Evolutionary conservation across 345 rosid genomes (phyloP).

Genomic region (Durio zibethinus): DNA sequence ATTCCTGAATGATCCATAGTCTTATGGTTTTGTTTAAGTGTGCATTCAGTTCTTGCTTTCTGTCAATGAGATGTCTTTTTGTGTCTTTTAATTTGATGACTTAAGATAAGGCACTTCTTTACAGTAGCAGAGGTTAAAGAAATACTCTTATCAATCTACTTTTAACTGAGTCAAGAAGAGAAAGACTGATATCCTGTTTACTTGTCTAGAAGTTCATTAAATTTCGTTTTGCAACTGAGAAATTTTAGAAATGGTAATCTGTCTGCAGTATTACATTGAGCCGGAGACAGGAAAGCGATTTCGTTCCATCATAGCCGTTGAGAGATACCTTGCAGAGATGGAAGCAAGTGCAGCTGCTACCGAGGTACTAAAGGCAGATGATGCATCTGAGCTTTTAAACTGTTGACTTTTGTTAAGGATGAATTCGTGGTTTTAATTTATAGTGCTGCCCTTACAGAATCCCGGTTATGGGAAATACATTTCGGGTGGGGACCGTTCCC

Average conservation of each 20-base stretch:
- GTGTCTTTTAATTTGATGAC: not conserved
- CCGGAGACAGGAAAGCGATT: slow-evolving; percentile 35
- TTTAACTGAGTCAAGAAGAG: too few relatives aligned
- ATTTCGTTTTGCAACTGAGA: slow-evolving; percentile 5
- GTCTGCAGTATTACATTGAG: slow-evolving; percentile 38
- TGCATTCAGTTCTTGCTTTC: not conserved
- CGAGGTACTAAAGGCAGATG: slow-evolving; percentile 12
- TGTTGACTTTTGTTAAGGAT: not conserved
- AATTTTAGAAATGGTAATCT: not conserved
- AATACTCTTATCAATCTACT: too few relatives aligned
- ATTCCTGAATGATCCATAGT: not conserved
- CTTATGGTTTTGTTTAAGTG: not conserved
- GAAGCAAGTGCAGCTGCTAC: slow-evolving; percentile 7
- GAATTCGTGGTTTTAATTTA: not conserved
- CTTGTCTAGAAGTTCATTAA: not conserved
- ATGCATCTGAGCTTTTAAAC: slow-evolving; percentile 10
- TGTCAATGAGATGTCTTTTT: not conserved
- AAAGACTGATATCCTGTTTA: too few relatives aligned
- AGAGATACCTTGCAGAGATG: slow-evolving; percentile 23
- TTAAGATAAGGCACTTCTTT: not conserved
- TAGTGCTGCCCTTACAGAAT: not conserved
- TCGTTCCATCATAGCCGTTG: slow-evolving; percentile 29
- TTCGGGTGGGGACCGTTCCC: not conserved
- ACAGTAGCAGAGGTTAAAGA: too few relatives aligned
- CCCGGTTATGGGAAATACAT: not conserved